phyloP scores from a whole-genome alignment of 257 asterid species.

The Cordia subcordata region DNA sequence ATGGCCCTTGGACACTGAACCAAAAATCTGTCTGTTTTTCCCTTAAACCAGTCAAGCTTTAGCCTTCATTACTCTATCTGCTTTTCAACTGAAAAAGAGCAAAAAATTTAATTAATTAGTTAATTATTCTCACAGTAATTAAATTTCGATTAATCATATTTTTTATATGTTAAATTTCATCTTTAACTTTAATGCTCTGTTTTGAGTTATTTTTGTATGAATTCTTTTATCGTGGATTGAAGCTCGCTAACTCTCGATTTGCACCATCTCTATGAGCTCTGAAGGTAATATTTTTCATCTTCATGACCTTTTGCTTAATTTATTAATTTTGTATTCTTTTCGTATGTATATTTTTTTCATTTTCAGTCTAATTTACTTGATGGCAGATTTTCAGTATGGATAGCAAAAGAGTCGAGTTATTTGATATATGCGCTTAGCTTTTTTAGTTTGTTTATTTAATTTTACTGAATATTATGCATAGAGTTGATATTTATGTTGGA shows the following conservation, averaged over 20 bases:
- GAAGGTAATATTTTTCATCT: conserved; percentile 19
- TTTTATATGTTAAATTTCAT: conserved; percentile 4
- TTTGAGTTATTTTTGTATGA: conserved; percentile 9
- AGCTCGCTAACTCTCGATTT: conserved; percentile 17
- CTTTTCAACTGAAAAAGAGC: too few relatives aligned
- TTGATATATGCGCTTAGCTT: neutral
- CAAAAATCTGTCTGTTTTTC: conserved; percentile 6
- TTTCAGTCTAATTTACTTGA: too few relatives aligned
- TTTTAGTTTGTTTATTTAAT: neutral
- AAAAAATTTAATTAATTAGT: conserved; percentile 2
- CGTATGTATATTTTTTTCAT: neutral
- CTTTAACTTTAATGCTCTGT: conserved; percentile 19
- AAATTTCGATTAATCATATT: conserved; percentile 2
- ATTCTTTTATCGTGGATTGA: conserved; percentile 18
- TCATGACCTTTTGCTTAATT: neutral
- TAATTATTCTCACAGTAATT: conserved; percentile 5
- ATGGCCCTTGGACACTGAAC: neutral
- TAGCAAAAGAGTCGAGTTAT: neutral
- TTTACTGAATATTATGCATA: neutral
- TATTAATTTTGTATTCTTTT: conserved; percentile 2
- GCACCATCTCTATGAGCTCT: conserved; percentile 24
- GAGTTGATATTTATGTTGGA: conserved; percentile 14
- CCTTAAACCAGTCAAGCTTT: neutral
- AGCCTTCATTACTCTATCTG: too few relatives aligned
- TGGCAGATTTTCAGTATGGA: neutral